Evolutionary conservation across 2,329 filamentous ascomycete genomes (phyloP).

Genomic region (Grosmannia huntii): DNA sequence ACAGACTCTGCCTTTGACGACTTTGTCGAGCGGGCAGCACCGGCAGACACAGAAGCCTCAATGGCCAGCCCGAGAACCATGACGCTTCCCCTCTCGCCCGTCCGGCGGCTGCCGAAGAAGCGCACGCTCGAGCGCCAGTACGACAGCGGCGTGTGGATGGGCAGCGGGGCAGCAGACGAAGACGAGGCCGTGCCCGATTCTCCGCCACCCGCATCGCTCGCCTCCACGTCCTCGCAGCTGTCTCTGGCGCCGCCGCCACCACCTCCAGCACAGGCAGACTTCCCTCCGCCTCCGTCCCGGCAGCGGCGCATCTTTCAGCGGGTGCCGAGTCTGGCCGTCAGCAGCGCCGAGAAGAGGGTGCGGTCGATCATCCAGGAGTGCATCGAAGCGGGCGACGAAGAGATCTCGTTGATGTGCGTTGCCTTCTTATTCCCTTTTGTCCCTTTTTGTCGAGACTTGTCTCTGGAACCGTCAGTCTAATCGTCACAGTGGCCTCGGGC

Average conservation of each 20-base stretch:
- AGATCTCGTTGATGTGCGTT: conserved; percentile 25
- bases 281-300: conserved; percentile 5
- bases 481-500: conserved; percentile 25
- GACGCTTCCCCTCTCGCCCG: conserved; percentile 3
- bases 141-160: conserved; percentile 56
- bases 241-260: conserved; percentile 32
- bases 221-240: conserved; percentile 48
- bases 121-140: conserved; percentile 44
- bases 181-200: conserved; percentile 12
- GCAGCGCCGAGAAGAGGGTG: conserved; percentile 31
- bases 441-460: background rate
- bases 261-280: conserved; percentile 20
- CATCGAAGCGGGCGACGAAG: conserved; percentile 45
- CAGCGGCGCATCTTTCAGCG: conserved; percentile 16
- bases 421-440: background rate
- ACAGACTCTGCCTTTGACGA: conserved; percentile 11
- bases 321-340: conserved; percentile 14
- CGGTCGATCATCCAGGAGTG: conserved; percentile 35
- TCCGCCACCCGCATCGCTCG: background rate
- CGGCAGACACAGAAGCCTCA: background rate
- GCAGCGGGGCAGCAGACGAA: conserved; percentile 35
- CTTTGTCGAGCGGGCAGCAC: background rate
- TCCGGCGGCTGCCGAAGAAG: conserved; percentile 27
- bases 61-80: background rate
- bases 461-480: background rate